Percentiles rank a stretch among this genome's conserved stretches.
Evolutionary conservation across 345 rosid species (phyloP).

Genomic region (Leavenworthia alabamica): DNA sequence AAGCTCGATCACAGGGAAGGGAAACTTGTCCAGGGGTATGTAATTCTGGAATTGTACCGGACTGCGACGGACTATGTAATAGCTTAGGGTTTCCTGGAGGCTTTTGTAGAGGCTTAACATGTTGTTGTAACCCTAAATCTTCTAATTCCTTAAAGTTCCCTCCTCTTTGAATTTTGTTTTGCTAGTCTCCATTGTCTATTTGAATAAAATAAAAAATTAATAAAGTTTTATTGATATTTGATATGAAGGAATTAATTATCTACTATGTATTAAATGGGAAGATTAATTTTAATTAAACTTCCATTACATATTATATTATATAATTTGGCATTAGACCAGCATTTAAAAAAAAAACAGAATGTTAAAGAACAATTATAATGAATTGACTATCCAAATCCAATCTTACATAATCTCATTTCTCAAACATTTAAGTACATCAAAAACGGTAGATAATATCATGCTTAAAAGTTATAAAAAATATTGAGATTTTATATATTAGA

Average conservation of each 20-base stretch:
- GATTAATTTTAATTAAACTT: no score
- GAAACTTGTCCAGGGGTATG: background rate
- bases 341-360: no score
- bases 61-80: background rate
- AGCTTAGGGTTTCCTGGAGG: background rate
- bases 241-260: background rate
- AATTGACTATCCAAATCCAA: no score
- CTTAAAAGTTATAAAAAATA: no score
- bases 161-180: background rate
- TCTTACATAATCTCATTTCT: no score
- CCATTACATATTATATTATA: no score
- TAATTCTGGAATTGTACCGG: background rate
- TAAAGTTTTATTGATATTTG: background rate
- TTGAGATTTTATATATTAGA: no score
- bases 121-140: slow-evolving; percentile 9
- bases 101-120: background rate
- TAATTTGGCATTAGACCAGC: no score
- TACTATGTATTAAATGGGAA: no score
- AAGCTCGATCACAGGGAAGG: background rate
- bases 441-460: no score
- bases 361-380: no score
- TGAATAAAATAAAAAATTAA: background rate
- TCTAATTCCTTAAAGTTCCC: background rate
- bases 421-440: no score
- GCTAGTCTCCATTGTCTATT: background rate